phyloP scores from a whole-genome alignment of 176 grass and related monocot genomes.

The Carex cristatella region DNA sequence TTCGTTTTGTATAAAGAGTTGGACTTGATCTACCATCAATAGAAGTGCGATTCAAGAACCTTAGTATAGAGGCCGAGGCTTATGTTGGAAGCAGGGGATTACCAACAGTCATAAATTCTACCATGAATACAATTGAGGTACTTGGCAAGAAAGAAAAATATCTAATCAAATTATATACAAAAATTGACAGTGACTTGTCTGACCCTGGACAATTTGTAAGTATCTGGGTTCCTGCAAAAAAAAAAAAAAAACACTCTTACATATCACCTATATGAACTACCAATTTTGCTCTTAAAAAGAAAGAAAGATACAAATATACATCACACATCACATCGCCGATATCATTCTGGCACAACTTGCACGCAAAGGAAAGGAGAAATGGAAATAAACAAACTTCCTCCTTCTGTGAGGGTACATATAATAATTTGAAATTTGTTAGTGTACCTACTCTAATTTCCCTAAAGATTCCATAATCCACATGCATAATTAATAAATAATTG shows the following conservation, averaged over 20 bases:
- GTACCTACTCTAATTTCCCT: neutral
- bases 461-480: neutral
- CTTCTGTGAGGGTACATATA: neutral
- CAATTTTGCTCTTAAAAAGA: neutral
- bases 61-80: constrained; percentile 42
- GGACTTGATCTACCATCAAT: constrained; percentile 75
- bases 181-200: neutral
- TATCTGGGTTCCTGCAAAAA: neutral
- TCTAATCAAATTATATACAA: neutral
- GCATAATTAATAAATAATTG: neutral
- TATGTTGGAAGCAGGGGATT: constrained; percentile 55
- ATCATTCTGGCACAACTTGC: neutral
- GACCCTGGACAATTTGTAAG: neutral
- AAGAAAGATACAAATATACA: too few relatives aligned
- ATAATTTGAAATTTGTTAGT: neutral
- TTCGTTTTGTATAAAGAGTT: constrained; percentile 28
- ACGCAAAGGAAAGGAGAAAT: neutral
- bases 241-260: neutral
- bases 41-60: constrained; percentile 64
- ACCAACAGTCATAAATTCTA: constrained; percentile 63
- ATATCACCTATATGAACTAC: neutral
- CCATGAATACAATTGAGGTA: constrained; percentile 70
- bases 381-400: neutral
- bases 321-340: neutral
- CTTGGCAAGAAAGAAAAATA: neutral